Percentiles rank a stretch among this genome's conserved stretches.
phyloP scores from a whole-genome alignment of 805 yeast species.

The Teunomyces aglyptinius region DNA sequence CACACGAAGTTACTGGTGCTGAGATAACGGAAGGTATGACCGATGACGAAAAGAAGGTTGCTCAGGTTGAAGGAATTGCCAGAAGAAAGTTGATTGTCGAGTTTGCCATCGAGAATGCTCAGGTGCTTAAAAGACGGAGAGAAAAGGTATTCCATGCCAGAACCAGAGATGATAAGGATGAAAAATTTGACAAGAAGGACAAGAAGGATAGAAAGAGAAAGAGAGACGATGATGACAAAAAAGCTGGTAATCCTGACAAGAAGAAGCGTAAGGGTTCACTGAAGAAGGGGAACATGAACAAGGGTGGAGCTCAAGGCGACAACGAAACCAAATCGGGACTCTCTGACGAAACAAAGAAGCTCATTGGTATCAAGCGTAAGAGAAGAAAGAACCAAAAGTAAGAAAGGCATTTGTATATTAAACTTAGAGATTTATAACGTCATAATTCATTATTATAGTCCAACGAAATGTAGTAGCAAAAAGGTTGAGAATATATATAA shows the following conservation, averaged over 20 bases:
- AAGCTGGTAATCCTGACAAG: constrained; percentile 15
- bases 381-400: constrained; percentile 51
- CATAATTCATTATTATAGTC: constrained; percentile 16
- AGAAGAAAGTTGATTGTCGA: constrained; percentile 85
- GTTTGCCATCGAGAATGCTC: constrained; percentile 94
- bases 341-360: constrained; percentile 55
- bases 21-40: constrained; percentile 71
- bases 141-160: constrained; percentile 55
- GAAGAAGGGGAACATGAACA: constrained; percentile 46
- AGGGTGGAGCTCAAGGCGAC: constrained; percentile 27
- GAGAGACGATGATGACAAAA: constrained; percentile 18
- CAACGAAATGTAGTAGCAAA: constrained; percentile 1
- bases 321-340: constrained; percentile 33
- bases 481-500: constrained; percentile 1
- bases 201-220: constrained; percentile 21
- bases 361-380: constrained; percentile 69
- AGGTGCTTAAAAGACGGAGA: constrained; percentile 85
- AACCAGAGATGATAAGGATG: constrained; percentile 20
- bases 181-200: constrained; percentile 4
- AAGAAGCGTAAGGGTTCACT: constrained; percentile 28
- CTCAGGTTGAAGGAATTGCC: constrained; percentile 51
- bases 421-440: constrained; percentile 7
- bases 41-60: constrained; percentile 62
- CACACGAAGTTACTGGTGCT: constrained; percentile 72
- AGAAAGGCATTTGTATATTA: constrained; percentile 7